Percentiles rank a stretch among this genome's conserved stretches.
phyloP scores from a whole-genome alignment of 2,329 filamentous ascomycete genomes.

The Scytalidium lignicola region DNA sequence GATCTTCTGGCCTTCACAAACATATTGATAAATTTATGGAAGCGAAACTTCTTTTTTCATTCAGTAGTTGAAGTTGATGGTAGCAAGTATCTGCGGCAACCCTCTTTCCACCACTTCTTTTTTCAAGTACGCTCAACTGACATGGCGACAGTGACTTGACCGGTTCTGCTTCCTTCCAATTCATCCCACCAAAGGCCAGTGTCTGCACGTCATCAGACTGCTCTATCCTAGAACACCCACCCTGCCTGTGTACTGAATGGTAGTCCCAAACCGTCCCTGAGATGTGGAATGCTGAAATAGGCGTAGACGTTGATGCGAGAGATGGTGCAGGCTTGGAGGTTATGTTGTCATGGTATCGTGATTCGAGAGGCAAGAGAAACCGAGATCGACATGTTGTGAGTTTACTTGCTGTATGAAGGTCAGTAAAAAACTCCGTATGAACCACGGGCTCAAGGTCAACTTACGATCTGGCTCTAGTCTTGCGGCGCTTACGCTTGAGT shows the following conservation, averaged over 20 bases:
- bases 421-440: conserved; percentile 7
- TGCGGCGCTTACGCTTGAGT: conserved; percentile 99
- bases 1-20: background rate
- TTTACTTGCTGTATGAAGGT: conserved; percentile 36
- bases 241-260: conserved; percentile 23
- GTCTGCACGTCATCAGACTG: conserved; percentile 28
- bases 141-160: conserved; percentile 28
- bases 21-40: conserved; percentile 8
- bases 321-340: conserved; percentile 26
- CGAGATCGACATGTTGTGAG: conserved; percentile 37
- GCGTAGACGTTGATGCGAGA: conserved; percentile 30
- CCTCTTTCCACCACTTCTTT: conserved; percentile 22
- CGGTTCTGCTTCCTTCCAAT: conserved; percentile 26
- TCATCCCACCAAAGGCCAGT: conserved; percentile 29
- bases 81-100: conserved; percentile 28
- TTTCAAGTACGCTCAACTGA: conserved; percentile 27
- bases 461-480: conserved; percentile 97
- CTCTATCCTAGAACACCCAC: conserved; percentile 29
- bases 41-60: conserved; percentile 27
- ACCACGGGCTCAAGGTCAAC: conserved; percentile 32
- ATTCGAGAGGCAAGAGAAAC: conserved; percentile 27
- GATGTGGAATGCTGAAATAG: conserved; percentile 29
- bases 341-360: conserved; percentile 31
- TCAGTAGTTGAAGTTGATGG: conserved; percentile 24
- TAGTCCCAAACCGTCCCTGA: conserved; percentile 22